A percentile compares a stretch with the other conserved stretches of the same genome.
Evolutionary conservation across 2,329 filamentous ascomycete genomes (phyloP).

Genomic region (Nemania sp.): DNA sequence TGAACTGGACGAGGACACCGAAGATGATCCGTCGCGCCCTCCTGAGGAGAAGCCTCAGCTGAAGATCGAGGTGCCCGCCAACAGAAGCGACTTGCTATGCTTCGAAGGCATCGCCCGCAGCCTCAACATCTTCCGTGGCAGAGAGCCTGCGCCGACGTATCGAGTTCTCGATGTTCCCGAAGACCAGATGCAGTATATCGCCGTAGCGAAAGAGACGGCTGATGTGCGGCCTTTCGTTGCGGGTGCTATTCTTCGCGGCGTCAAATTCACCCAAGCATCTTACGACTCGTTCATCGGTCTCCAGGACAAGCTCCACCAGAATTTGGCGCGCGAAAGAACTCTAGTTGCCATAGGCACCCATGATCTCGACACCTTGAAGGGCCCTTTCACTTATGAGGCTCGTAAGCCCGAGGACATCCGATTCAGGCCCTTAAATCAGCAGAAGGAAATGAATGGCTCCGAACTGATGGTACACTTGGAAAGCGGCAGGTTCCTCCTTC

Average conservation of each 20-base stretch:
- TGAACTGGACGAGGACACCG: conserved; percentile 95
- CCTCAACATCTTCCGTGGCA: conserved; percentile 64
- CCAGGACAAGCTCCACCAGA: conserved; percentile 97
- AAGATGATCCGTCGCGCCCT: conserved; percentile 60
- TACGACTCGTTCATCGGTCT: conserved; percentile 98
- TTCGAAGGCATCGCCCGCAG: conserved; percentile 29
- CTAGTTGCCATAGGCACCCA: conserved; percentile 97
- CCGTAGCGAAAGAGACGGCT: conserved; percentile 73
- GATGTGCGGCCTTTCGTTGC: conserved; percentile 86
- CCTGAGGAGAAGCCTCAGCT: conserved; percentile 24
- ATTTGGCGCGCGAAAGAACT: conserved; percentile 88
- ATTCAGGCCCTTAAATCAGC: conserved; percentile 90
- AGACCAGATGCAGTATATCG: conserved; percentile 78
- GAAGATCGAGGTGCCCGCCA: conserved; percentile 28
- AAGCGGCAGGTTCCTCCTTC: conserved; percentile 46
- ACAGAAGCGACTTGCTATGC: conserved; percentile 27
- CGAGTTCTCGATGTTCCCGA: conserved; percentile 70
- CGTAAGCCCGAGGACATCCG: conserved; percentile 88
- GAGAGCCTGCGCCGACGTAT: conserved; percentile 77
- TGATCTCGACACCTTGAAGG: conserved; percentile 89
- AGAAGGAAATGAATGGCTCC: conserved; percentile 80
- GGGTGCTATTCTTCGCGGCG: conserved; percentile 83
- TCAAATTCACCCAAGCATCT: conserved; percentile 86
- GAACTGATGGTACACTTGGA: conserved; percentile 96
- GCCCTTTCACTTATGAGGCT: conserved; percentile 96